Evolutionary conservation across 192 early-diverging fungal genomes (phyloP).

Genomic region (Dimargaris xerosporica): DNA sequence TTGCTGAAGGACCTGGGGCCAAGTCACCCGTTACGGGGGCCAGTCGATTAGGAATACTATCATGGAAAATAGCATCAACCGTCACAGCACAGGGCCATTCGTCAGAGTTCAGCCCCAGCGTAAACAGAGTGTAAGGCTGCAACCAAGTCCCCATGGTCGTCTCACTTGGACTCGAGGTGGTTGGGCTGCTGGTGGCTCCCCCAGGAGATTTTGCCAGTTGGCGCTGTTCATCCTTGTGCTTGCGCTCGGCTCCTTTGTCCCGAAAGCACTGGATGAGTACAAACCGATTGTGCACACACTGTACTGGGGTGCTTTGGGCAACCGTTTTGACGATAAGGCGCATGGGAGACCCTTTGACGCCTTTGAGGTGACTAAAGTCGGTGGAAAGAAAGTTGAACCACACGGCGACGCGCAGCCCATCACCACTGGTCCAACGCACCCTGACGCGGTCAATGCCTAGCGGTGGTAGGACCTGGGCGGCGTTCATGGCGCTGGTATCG

Average conservation of each 20-base stretch:
- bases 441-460: conserved; percentile 46
- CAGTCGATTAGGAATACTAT: too few species aligned
- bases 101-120: neutral
- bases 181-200: conserved; percentile 35
- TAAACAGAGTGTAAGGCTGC: conserved; percentile 25
- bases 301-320: conserved; percentile 17
- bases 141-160: conserved; percentile 18
- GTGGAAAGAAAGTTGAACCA: conserved; percentile 64
- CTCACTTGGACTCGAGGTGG: conserved; percentile 19
- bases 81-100: conserved; percentile 24
- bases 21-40: too few species aligned
- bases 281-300: conserved; percentile 34
- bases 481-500: conserved; percentile 36
- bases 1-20: neutral
- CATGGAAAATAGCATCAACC: conserved; percentile 21
- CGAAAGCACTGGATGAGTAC: conserved; percentile 53
- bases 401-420: conserved; percentile 44
- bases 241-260: conserved; percentile 66
- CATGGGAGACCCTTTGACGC: conserved; percentile 60
- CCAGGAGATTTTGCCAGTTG: conserved; percentile 39
- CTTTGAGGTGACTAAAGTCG: conserved; percentile 68
- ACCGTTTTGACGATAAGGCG: conserved; percentile 28
- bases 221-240: conserved; percentile 61
- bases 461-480: conserved; percentile 36
- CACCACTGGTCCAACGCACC: conserved; percentile 53